phyloP scores from a whole-genome alignment of 139 green algal genomes.

The Chlamydomonas sphaeroides region DNA sequence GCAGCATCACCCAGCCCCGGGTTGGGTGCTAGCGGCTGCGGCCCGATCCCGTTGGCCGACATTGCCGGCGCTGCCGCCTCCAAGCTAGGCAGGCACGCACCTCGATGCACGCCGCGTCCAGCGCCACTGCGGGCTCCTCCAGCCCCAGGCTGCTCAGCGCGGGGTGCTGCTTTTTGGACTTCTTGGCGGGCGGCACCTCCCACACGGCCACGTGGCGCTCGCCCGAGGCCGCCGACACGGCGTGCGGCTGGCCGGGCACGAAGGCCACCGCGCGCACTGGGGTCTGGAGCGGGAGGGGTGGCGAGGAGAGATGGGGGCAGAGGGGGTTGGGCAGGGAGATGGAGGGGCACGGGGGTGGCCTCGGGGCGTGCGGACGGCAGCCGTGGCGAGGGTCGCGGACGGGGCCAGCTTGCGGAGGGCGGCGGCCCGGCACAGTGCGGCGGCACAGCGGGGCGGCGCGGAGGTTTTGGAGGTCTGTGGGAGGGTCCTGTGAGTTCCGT shows the following conservation, averaged over 20 bases:
- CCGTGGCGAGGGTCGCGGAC: background rate
- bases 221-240: constrained; percentile 59
- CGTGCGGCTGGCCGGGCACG: constrained; percentile 54
- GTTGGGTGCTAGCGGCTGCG: too few relatives aligned
- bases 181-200: constrained; percentile 49
- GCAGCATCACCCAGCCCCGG: too few relatives aligned
- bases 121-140: constrained; percentile 55
- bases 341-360: background rate
- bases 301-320: background rate
- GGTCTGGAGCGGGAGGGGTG: constrained; percentile 30
- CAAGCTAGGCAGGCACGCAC: too few relatives aligned
- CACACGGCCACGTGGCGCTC: constrained; percentile 75
- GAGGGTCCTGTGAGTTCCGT: background rate
- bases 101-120: constrained; percentile 27
- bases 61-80: too few relatives aligned
- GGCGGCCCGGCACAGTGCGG: too few relatives aligned
- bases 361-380: background rate
- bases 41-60: too few relatives aligned
- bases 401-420: background rate
- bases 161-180: constrained; percentile 49
- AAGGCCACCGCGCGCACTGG: constrained; percentile 56
- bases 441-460: too few relatives aligned
- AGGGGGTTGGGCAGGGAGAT: background rate
- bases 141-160: constrained; percentile 55
- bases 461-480: too few relatives aligned